Evolutionary conservation across 2,329 filamentous ascomycete genomes (phyloP), one percentile per base, ranked within the genome.

Genomic region (Hypomyces rosellus): DNA sequence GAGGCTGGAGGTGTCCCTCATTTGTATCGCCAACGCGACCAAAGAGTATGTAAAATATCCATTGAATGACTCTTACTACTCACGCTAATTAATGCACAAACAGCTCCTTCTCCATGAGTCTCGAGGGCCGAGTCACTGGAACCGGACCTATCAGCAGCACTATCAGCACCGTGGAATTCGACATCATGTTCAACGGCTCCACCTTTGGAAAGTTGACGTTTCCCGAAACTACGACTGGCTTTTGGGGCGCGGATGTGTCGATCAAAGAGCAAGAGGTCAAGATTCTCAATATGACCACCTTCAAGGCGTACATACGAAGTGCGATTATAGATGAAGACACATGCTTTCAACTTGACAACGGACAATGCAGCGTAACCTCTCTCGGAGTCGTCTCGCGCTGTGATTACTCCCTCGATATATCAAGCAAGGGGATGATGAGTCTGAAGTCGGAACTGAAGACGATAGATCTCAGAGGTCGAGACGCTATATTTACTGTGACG

Each of bases 91-190:
- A 13, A 44, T 16, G 30, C n/a, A 20, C 3, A 7, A 34, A 11
- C 44, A 69, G 65, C 18, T 61, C 64, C 18, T 67, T 64, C 45
- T 54, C 45, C 30, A 55, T 68, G 43, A 50, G 54, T 34, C 57
- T 69, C 34, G 58, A 66, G 44, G 59, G 60, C 37, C 59, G 58
- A n/a, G 57, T 65, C 15, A 61, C 61, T 9, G 60, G 59, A 3
- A 66, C 63, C 5, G 65, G 63, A 2, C 58, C 60, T 4, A 58
- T 68, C 37, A 55, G 59, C 38, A 64, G 61, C 34, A 63, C 60
- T 12, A 59, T 69, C 48, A 52, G 60, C 16, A 52, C 63, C 33
- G 62, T 62, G 57, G 54, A 57, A 15, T 55, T 64, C 39, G 60
- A 63, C 18, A 47, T 69, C 45, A 59, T 58, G 16, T 70, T 63